Evolutionary conservation across 2,329 filamentous ascomycete genomes (phyloP).

Genomic region (Penicillium sp.): DNA sequence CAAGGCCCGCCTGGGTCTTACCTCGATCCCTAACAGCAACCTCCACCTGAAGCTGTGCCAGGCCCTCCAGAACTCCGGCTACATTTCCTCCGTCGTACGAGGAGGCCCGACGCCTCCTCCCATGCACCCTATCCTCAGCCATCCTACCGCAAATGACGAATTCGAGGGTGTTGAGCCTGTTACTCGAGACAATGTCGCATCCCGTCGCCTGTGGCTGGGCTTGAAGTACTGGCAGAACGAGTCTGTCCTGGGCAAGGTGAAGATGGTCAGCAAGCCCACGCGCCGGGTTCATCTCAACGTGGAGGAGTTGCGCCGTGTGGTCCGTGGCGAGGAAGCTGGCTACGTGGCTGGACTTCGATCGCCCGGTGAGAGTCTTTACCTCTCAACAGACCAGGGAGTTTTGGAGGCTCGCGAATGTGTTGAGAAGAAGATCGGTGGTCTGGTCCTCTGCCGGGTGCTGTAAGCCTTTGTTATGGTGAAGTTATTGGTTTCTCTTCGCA

Average conservation of each 20-base stretch:
- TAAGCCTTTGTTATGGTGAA: conserved; percentile 26
- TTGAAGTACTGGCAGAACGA: conserved; percentile 86
- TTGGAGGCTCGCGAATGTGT: conserved; percentile 82
- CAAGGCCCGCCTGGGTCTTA: conserved; percentile 78
- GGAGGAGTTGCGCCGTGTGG: conserved; percentile 62
- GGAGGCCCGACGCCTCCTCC: conserved; percentile 63
- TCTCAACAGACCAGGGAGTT: conserved; percentile 75
- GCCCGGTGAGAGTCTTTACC: conserved; percentile 79
- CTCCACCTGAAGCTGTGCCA: conserved; percentile 75
- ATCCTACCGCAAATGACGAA: conserved; percentile 45
- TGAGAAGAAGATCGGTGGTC: conserved; percentile 75
- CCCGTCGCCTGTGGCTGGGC: conserved; percentile 79
- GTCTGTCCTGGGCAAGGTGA: conserved; percentile 71
- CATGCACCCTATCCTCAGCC: conserved; percentile 55
- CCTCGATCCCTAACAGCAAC: conserved; percentile 77
- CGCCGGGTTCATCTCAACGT: conserved; percentile 68
- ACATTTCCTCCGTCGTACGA: conserved; percentile 77
- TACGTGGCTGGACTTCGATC: conserved; percentile 71
- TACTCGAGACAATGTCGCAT: conserved; percentile 70
- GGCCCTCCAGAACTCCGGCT: conserved; percentile 78
- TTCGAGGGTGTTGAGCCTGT: conserved; percentile 51
- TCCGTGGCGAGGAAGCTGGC: conserved; percentile 66
- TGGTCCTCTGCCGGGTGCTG: conserved; percentile 71
- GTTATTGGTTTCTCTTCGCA: conserved; percentile 7
- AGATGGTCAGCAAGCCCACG: conserved; percentile 71